These are phyloP conservation scores for Wilhelminamyces savonicus DNA, from an alignment of 805 yeast species.

Conservation along the genomic window DNA sequence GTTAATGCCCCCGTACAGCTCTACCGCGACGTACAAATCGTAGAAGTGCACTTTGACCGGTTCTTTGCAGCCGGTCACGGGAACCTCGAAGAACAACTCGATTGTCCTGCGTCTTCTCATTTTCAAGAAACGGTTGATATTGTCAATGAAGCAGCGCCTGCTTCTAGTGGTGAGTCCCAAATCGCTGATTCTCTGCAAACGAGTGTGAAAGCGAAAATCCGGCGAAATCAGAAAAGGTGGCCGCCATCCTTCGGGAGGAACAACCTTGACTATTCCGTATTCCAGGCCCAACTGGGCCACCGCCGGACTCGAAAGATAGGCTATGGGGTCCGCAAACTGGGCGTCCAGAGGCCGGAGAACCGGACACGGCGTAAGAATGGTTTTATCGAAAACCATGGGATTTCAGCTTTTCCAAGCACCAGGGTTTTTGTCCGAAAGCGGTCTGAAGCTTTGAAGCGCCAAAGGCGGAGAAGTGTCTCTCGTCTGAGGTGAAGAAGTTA, in stretches of 20 bases:
- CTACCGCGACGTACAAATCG: constrained; percentile 32
- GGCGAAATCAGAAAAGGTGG: constrained; percentile 53
- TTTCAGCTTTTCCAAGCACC: too few species aligned
- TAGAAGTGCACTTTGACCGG: constrained; percentile 30
- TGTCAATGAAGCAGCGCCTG: constrained; percentile 55
- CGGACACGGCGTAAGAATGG: constrained; percentile 36
- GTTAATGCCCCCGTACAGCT: constrained; percentile 14
- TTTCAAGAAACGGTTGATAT: constrained; percentile 50
- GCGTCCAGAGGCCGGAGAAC: constrained; percentile 36
- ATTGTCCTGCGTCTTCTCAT: constrained; percentile 32
- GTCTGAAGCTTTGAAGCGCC: too few species aligned
- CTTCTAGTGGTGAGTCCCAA: constrained; percentile 58
- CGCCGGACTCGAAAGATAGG: constrained; percentile 38
- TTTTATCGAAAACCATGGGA: constrained; percentile 20
- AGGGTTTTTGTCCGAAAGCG: too few species aligned
- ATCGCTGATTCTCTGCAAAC: constrained; percentile 64
- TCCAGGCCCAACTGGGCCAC: constrained; percentile 35
- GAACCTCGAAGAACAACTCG: constrained; percentile 13
- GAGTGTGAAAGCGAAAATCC: constrained; percentile 55
- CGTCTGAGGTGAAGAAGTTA: too few species aligned
- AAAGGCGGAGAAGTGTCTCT: too few species aligned
- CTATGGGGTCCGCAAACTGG: constrained; percentile 47
- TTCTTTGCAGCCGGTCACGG: too few species aligned
- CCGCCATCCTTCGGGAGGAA: constrained; percentile 48
- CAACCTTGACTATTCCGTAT: constrained; percentile 47